These are phyloP conservation scores for Quercus dentata DNA, from an alignment of 306 rosid genomes.

Conservation along the genomic window DNA sequence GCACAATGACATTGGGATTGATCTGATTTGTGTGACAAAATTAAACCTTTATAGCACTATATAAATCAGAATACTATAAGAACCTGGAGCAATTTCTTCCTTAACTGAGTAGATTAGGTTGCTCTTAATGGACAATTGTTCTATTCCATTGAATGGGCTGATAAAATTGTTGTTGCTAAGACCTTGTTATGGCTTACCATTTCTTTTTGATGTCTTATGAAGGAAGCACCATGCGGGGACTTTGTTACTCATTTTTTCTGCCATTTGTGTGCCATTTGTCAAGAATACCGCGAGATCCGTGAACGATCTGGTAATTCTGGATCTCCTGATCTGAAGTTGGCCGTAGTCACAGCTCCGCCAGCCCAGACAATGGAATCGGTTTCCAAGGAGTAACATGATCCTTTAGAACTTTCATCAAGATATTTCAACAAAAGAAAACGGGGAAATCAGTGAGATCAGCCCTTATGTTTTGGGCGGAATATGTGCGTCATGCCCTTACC, in stretches of 20 bases:
- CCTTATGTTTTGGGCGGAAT: background rate
- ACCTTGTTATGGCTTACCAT: slow-evolving; percentile 11
- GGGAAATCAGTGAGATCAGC: background rate
- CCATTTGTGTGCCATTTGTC: slow-evolving; percentile 86
- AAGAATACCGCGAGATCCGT: slow-evolving; percentile 85
- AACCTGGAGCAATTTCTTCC: no score
- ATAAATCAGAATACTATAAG: no score
- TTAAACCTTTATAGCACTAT: no score
- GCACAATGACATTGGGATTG: no score
- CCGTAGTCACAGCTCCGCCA: slow-evolving; percentile 72
- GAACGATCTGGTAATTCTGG: slow-evolving; percentile 48
- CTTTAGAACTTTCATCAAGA: background rate
- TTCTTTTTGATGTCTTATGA: slow-evolving; percentile 19
- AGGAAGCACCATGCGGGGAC: slow-evolving; percentile 98
- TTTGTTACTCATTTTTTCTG: slow-evolving; percentile 87
- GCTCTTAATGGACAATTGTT: background rate
- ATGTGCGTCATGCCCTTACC: background rate
- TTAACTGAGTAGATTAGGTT: background rate
- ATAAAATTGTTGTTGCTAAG: background rate
- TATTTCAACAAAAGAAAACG: background rate
- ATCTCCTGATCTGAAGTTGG: slow-evolving; percentile 38
- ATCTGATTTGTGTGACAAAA: no score
- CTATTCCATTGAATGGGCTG: background rate
- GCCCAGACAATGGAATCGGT: slow-evolving; percentile 67
- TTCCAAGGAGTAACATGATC: slow-evolving; percentile 23